Evolutionary conservation across 2,329 filamentous ascomycete species (phyloP), one percentile per base, ranked within the genome.

Genomic region (Fusarium sp.): DNA sequence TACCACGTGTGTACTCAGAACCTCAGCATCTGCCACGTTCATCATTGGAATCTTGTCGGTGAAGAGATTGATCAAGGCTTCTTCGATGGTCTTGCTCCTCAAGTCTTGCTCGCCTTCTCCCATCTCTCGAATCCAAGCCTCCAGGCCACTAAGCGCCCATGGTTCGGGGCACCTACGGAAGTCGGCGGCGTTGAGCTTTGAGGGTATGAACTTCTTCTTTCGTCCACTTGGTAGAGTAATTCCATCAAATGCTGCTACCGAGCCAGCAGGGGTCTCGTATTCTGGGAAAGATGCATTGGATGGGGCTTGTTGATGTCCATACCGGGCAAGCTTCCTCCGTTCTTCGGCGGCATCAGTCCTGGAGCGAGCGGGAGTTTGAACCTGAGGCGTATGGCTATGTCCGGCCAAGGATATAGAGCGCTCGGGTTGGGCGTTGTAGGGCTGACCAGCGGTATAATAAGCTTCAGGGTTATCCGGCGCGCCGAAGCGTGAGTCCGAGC

Each of bases 11-110:
- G 88, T 86, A 64, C 92, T 93, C 50, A 99, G 83, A 1, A 90
- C 91, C 77, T 99, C 96, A 1, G 96, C 96, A 82, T 99, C 96
- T 7, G 95, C 94, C 40, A 96, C 95, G 72, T 99, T 98, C 93
- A 99, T 97, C 1, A 94, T 99, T 1, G 96, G 94, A 1, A 99
- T 94, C 78, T 97, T 98, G 79, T 92, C 88, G 3, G 93, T 97
- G 77, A 99, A 98, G 8, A 99, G 83, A 28, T 90, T 91, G 40
- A 97, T 89, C 40, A 99, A 84, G 4, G 93, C 94, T 70, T 98
- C 94, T 59, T 93, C 90, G 50, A 99, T 89, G 3, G 91, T 90
- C 74, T 93, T 92, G 74, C 91, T 88, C 75, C 91, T 94, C 45
- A 99, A 81, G 77, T 99, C 94, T 12, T 90, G 89, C 74, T 97